Base-by-base conservation (phyloP, 805 yeast species). In the Kuraishia borneana region DNA sequence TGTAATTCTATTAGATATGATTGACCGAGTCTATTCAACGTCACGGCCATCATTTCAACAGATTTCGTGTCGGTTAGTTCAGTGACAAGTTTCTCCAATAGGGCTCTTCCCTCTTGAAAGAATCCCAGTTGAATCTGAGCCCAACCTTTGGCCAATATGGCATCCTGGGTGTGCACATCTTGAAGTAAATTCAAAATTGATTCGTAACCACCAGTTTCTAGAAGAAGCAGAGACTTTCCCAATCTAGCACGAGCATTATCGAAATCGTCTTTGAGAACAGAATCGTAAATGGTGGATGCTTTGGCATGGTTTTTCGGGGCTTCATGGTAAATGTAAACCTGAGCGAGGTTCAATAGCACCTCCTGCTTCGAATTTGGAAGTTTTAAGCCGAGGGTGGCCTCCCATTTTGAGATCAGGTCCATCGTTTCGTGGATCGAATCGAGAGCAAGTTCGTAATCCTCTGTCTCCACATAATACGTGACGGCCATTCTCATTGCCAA, bases 261-360 rank as follows among this genome's bases (percentile, higher is more conserved):
- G 4, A 68, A 65, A 21, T 59, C 58, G 16, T 60, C 60, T 0
- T 53, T 42, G 18, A 84, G 60, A 3, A 87, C 73, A 18, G 63
- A 58, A 25, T 81, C 80, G 53, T 80, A 92, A 12, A 87, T 53
- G 32, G 72, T 73, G 20, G 80, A 49, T 0, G 98, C 97, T 18
- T 77, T 64, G 2, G 71, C 63, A 47, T 73, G 84, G 54, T 89
- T 83, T 53, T 85, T 85, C 8, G 97, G 98, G 0, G 96, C 82
- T 51, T 89, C 95, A 47, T 77, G 70, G 48, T 83, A 80, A 0
- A 94, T 83, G 48, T 87, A 83, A 1, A 81, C 68, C 1, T 76
- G 70, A 0, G 92, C 97, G 36, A 83, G 61, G 18, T 72, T 63
- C 25, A 85, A 66, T 6, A 80, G 61, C 17, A 83, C 56, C 34